These are phyloP conservation scores for Ensete glaucum DNA, from an alignment of 176 grass and related monocot genomes.

Conservation along the genomic window DNA sequence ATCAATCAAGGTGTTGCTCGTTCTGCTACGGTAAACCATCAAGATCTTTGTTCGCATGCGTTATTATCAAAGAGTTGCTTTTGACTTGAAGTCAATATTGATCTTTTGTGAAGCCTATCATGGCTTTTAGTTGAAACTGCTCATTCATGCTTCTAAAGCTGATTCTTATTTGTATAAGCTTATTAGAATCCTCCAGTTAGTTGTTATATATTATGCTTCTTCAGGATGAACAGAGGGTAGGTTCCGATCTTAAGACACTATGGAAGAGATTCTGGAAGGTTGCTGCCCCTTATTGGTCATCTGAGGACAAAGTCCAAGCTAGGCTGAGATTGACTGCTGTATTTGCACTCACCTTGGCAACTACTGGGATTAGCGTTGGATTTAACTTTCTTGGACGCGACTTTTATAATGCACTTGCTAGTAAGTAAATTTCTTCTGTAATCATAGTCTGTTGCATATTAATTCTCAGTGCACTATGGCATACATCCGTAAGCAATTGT, in stretches of 20 bases:
- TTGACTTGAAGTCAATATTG: too few relatives aligned
- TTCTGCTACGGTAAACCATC: too few relatives aligned
- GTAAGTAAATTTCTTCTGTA: constrained; percentile 30
- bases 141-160: neutral
- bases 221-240: constrained; percentile 32
- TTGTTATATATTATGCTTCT: neutral
- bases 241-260: constrained; percentile 52
- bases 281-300: constrained; percentile 85
- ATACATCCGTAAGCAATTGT: neutral
- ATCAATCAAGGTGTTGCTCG: too few relatives aligned
- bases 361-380: constrained; percentile 87
- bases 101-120: too few relatives aligned
- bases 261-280: constrained; percentile 91
- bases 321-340: constrained; percentile 74
- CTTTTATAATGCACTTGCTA: constrained; percentile 92
- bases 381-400: constrained; percentile 92
- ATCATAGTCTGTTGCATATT: neutral
- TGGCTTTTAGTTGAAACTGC: neutral
- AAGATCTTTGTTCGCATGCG: too few relatives aligned
- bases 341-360: constrained; percentile 77
- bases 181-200: neutral
- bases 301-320: constrained; percentile 80
- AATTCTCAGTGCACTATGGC: neutral
- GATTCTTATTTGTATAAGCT: neutral
- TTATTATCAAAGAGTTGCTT: too few relatives aligned